Evolutionary conservation across 352 stramenopile species (phyloP), one percentile per base, ranked within the genome.

Genomic region (Globisporangium splendens): DNA sequence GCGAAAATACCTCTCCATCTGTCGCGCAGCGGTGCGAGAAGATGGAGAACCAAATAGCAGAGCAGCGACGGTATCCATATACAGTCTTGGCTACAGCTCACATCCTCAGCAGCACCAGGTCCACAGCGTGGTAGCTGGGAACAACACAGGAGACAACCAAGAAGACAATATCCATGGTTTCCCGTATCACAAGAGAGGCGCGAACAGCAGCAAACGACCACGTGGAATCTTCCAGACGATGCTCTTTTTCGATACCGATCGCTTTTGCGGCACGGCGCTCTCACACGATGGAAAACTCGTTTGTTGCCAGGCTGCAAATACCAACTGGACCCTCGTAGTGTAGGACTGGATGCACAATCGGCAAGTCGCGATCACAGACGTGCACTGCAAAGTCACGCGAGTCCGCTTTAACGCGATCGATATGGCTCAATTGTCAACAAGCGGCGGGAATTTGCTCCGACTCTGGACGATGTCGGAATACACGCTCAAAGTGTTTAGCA

Each of bases 381-480:
- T 91, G n/a, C 80, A 91, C 43, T 84, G 66, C 56, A 74, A 84
- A 28, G 81, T 91, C 38, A 82, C 81, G 47, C 70, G 83, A 31
- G 78, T 91, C 20, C 78, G 70, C 18, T 93, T 93, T 50, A 93
- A 93, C 59, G 55, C 69, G 17, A 75, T 90, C 43, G 83, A 93
- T 56, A 86, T 91, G 73, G 83, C 79, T 3, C 81, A 93, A 62
- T 46, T 93, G 8, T 90, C 83, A 18, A 88, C 81, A 11, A 88
- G 78, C 13, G 83, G 82, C 1, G 77, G 79, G 21, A 85, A 78
- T 42, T 39, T 87, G 38, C 69, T 91, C n/a, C 75, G 82, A 8
- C 73, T 93, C 39, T 93, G 83, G 83, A 89, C 75, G 57, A 69
- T 93, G 31, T 74, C 71, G 22, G 75, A 88, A 60, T 91, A 89